Evolutionary conservation across 2,329 filamentous ascomycete genomes (phyloP), one percentile per base, ranked within the genome.

Genomic region (Aspergillus sp.): DNA sequence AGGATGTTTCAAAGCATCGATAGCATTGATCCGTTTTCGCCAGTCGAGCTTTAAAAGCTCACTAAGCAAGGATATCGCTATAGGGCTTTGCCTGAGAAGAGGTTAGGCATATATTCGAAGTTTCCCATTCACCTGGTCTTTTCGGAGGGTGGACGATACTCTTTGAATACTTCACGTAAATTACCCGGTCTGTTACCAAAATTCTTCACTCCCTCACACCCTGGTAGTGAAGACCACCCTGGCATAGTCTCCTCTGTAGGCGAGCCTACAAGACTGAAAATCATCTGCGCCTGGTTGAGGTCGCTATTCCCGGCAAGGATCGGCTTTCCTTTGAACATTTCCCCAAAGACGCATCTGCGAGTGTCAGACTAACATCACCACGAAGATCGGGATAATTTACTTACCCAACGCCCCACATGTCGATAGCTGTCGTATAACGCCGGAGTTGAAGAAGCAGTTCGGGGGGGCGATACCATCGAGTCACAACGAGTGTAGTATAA

Each of bases 371-470:
- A 11, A 15, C 41, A 44, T 55, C 38, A n/a, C 63, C 7, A 44
- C 6, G 51, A 48, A 48, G 5, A n/a, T 8, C 13, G 53, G 8
- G 58, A 25, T 8, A 15, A 55, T 19, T 55, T 54, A 74, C 87
- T 80, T 82, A 93, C 90, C 94, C 95, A 67, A 97, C 94, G 68
- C 95, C 95, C 95, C 95, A 99, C 79, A 99, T 87, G 76, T 99
- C 95, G 70, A 99, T 97, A 8, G 95, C 93, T 13, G 93, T 92
- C n/a, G 95, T 99, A 77, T 99, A 99, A 66, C 87, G 87, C 69
- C 92, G 88, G 32, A 99, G 82, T 65, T 94, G 90, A 52, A 99
- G 83, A 32, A 99, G 82, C 41, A 99, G 83, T 82, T 99, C 95
- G 0, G 95, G 95, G 36, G 95, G 95, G 23, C 95, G 85, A 75